phyloP scores from a whole-genome alignment of 768 basidiomycete genomes.

The Tephrocybe rancida region DNA sequence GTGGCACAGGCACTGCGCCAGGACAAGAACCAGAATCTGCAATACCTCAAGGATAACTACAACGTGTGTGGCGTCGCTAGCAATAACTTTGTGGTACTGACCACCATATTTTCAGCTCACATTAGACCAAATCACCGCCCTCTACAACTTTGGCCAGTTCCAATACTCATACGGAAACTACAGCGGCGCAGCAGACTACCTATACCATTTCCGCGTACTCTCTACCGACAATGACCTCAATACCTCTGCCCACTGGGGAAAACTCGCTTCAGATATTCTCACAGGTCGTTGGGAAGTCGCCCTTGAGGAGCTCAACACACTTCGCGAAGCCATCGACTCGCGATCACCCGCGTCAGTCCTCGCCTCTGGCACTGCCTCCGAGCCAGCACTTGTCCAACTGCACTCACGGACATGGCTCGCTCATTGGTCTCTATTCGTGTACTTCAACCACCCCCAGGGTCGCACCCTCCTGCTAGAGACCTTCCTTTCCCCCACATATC shows the following conservation, averaged over 20 bases:
- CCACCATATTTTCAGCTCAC: conserved; percentile 64
- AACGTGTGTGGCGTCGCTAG: conserved; percentile 57
- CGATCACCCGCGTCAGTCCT: conserved; percentile 58
- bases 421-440: conserved; percentile 98
- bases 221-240: conserved; percentile 93
- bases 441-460: conserved; percentile 95
- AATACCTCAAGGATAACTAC: conserved; percentile 93
- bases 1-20: conserved; percentile 93
- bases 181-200: conserved; percentile 93
- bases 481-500: conserved; percentile 94
- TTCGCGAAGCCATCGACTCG: conserved; percentile 91
- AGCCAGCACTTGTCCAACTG: conserved; percentile 82
- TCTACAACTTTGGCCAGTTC: conserved; percentile 98
- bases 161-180: conserved; percentile 99
- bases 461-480: conserved; percentile 92
- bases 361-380: conserved; percentile 40
- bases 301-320: conserved; percentile 90
- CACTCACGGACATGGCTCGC: conserved; percentile 96
- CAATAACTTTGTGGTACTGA: neutral
- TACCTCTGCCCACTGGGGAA: conserved; percentile 98
- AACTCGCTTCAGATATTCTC: conserved; percentile 95
- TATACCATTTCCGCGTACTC: conserved; percentile 98
- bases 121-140: conserved; percentile 90
- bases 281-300: conserved; percentile 95
- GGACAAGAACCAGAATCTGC: conserved; percentile 96